phyloP scores from a whole-genome alignment of 176 grass and related monocot genomes.

The Oryza coarctata region DNA sequence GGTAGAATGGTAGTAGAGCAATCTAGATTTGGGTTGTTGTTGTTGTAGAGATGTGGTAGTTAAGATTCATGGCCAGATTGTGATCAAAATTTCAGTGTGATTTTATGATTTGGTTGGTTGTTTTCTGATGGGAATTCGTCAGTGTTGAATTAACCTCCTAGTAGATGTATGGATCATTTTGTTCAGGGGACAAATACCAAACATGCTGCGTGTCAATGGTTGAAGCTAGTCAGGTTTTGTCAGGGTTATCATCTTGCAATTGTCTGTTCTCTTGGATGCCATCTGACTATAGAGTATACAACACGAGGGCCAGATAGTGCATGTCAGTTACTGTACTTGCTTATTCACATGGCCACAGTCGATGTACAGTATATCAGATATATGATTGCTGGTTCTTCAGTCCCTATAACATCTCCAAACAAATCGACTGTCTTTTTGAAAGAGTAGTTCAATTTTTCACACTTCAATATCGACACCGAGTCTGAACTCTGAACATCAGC shows the following conservation, averaged over 20 bases:
- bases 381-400: too few species aligned
- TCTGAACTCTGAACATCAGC: not conserved
- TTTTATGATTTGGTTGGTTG: not conserved
- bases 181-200: not conserved
- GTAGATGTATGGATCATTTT: not conserved
- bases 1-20: not conserved
- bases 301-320: not conserved
- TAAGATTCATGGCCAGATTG: not conserved
- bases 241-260: not conserved
- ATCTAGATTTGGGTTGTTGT: not conserved
- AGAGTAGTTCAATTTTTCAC: not conserved
- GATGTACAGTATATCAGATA: not conserved
- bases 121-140: not conserved
- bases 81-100: not conserved
- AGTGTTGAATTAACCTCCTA: not conserved
- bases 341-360: not conserved
- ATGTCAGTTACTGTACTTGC: not conserved
- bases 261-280: not conserved
- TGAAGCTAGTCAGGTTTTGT: not conserved
- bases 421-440: not conserved
- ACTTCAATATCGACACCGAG: too few species aligned
- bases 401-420: not conserved
- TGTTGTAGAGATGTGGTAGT: constrained; percentile 7
- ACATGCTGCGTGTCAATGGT: not conserved
- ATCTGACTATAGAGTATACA: not conserved